Evolutionary conservation across 2,329 filamentous ascomycete genomes (phyloP), one percentile per base, ranked within the genome.

Genomic region (Penicillium polonicum): DNA sequence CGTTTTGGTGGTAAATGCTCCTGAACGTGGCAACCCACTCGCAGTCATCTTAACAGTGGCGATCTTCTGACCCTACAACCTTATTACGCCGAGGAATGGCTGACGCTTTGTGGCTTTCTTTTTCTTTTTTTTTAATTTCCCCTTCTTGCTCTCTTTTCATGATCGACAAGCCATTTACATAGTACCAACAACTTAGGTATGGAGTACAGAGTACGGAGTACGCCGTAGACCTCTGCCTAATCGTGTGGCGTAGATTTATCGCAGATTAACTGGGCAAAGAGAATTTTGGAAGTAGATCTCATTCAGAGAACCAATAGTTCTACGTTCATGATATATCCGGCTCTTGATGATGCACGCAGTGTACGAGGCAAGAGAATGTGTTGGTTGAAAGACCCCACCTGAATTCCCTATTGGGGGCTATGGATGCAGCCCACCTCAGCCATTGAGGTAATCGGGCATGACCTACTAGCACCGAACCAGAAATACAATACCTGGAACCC

Each of bases 1-100:
- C 57, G 52, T 41, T 50, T 48, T 53, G 54, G 55, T 64, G 56
- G 43, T 48, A 57, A 60, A 23, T 59, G 43, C 59, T 64, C 29
- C 53, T 57, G 55, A 66, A 65, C 61, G 64, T 66, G 64, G 63
- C 44, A 49, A 59, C 57, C 60, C 64, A 65, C 57, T 39, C 27
- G 33, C 25, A 7, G 57, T 48, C 57, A 61, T 60, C 52, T 60
- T 59, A 59, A 54, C 23, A 35, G 31, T 42, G 48, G 38, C 44
- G 60, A 65, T 65, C 62, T 21, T 52, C 45, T 60, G 38, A 59
- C 55, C 51, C 29, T 48, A 35, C 13, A 63, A 62, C 55, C 58
- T 60, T 61, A 60, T 58, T 61, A 53, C 23, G 27, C 21, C 33
- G 36, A 41, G 13, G 17, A 36, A 54, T 27, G 48, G 12, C n/a